Evolutionary conservation across 305 asterid genomes (phyloP).

Genomic region (Fraxinus xanthoxyloides): DNA sequence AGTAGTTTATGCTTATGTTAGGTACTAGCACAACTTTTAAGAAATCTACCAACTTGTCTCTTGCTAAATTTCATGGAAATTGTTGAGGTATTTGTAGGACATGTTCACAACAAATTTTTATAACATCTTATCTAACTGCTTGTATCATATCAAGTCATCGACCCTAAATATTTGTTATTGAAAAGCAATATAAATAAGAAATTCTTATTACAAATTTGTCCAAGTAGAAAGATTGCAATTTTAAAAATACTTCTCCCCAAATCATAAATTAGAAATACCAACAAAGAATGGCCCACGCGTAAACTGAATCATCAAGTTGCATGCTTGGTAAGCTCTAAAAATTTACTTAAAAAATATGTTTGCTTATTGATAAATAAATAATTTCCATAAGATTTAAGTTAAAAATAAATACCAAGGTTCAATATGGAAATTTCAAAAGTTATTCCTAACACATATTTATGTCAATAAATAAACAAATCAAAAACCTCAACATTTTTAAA

Average conservation of each 20-base stretch:
- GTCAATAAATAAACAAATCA: neutral
- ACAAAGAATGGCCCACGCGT: neutral
- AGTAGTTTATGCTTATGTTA: neutral
- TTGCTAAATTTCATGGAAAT: too few relatives aligned
- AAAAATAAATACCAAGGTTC: neutral
- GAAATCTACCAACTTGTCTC: neutral
- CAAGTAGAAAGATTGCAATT: neutral
- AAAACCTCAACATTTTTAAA: neutral
- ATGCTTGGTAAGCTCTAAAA: neutral
- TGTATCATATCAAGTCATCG: neutral
- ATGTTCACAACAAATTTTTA: neutral
- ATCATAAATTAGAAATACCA: neutral
- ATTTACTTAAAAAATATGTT: neutral
- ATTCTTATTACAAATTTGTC: neutral
- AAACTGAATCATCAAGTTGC: neutral
- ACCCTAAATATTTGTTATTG: neutral
- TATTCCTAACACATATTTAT: too few relatives aligned
- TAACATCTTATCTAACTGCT: neutral
- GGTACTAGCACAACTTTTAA: too few relatives aligned
- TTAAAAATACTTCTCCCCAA: neutral
- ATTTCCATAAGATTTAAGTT: neutral
- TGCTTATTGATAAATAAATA: too few relatives aligned
- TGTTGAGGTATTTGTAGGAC: neutral
- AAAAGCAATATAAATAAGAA: too few relatives aligned
- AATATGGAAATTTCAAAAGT: too few relatives aligned